Evolutionary conservation across 768 basidiomycete genomes (phyloP).

Genomic region (Tephrocybe sp.): DNA sequence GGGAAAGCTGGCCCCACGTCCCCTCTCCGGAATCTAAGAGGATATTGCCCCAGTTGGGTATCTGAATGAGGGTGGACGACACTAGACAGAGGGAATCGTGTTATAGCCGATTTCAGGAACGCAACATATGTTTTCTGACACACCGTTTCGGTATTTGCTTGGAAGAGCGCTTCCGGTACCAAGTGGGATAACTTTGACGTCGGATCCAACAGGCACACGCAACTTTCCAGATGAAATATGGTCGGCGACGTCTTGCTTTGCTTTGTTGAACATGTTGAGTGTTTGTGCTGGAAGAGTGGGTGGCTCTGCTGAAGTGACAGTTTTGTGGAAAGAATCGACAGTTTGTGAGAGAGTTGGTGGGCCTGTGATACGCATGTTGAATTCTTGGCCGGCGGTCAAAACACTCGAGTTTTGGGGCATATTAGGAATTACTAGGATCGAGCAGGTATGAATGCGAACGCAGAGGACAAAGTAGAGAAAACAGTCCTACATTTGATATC

Average conservation of each 20-base stretch:
- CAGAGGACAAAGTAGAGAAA: background rate
- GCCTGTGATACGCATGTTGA: constrained; percentile 46
- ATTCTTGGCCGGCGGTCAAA: constrained; percentile 39
- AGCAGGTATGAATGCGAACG: background rate
- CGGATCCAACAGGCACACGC: constrained; percentile 43
- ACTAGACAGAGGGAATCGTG: constrained; percentile 36
- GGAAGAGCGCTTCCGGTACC: constrained; percentile 90
- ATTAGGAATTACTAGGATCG: constrained; percentile 33
- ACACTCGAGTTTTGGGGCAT: constrained; percentile 45
- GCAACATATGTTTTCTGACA: constrained; percentile 14
- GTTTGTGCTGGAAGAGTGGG: constrained; percentile 32
- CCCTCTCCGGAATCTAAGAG: constrained; percentile 93
- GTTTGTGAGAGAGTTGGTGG: constrained; percentile 34
- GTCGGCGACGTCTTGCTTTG: constrained; percentile 31
- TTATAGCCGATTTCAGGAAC: background rate
- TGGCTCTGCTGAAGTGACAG: constrained; percentile 23
- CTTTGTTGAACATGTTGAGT: constrained; percentile 36
- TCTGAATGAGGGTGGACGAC: constrained; percentile 71
- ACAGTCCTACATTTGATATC: constrained; percentile 34
- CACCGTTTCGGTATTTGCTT: constrained; percentile 85
- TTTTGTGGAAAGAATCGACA: constrained; percentile 40
- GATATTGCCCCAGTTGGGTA: constrained; percentile 70
- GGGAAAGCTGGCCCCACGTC: constrained; percentile 83
- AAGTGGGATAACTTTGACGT: constrained; percentile 70
- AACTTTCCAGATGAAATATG: constrained; percentile 11